Base-by-base conservation (phyloP, 2,329 filamentous ascomycete genomes). In the Epichloe bromicola region DNA sequence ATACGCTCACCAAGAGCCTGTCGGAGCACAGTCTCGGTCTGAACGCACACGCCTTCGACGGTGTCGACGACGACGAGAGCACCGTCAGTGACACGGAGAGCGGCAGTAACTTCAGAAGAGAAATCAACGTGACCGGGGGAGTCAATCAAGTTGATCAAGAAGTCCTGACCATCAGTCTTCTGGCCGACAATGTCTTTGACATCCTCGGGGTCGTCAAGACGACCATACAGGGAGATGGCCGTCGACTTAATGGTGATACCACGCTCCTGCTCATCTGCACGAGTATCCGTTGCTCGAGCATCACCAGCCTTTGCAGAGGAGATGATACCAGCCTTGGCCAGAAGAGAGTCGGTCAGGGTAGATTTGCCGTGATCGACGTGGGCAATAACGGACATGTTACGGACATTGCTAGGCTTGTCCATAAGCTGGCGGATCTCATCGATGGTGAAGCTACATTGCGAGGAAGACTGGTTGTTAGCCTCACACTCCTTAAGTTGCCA, bases 91-190 rank as follows among this genome's bases (percentile, higher is more conserved):
- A 98, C 93, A 88, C 93, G 93, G 68, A 98, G 91, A 70, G 93
- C 93, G 71, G 93, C 93, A 69, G 93, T 98, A 70, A 98, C 93
- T 73, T 98, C 93, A 61, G 93, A 98, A 41, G 93, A 98, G 85
- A 98, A 98, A 78, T 98, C 93, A 78, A 98, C 93, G 91, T 98
- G 93, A 82, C 93, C 93, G 58, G 93, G 93, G 93, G 93, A 98
- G 76, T 98, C 93, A 73, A 98, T 98, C 75, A 98, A 82, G 85
- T 98, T 98, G 85, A 98, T 94, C 80, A 98, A 80, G 86, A 98
- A 98, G 72, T 95, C 88, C 72, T 85, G 86, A 73, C 93, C 93
- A 58, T 89, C 80, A 62, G 88, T 86, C 76, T 88, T 85, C 74
- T 89, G 81, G 71, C 83, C 82, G 61, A 86, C 85, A 62, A 97